phyloP scores from a whole-genome alignment of 83 land plant genomes.

The Picea abies region DNA sequence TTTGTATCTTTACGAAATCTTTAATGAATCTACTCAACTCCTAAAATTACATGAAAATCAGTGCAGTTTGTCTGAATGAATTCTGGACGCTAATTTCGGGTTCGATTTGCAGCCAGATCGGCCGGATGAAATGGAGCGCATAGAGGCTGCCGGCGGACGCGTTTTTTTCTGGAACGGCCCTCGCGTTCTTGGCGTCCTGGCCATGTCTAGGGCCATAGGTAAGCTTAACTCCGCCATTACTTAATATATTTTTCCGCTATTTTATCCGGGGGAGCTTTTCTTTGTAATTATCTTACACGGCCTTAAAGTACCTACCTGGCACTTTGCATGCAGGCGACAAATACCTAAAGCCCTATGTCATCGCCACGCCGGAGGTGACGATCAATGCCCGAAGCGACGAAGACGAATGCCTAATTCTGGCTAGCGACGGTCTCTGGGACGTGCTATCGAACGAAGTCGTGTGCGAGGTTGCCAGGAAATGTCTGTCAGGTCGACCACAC shows the following conservation, averaged over 20 bases:
- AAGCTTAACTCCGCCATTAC: slow-evolving; percentile 9
- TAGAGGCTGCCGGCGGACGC: slow-evolving; percentile 70
- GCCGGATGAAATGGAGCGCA: slow-evolving; percentile 64
- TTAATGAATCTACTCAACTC: too few relatives aligned
- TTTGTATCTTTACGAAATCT: too few relatives aligned
- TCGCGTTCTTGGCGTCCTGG: slow-evolving; percentile 68
- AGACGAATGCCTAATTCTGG: slow-evolving; percentile 74
- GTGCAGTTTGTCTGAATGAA: too few relatives aligned
- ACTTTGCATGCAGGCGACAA: slow-evolving; percentile 50
- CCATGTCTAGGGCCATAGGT: slow-evolving; percentile 85
- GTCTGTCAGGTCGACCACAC: slow-evolving; percentile 26
- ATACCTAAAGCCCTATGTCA: slow-evolving; percentile 77
- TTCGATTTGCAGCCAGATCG: slow-evolving; percentile 66
- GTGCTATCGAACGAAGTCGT: slow-evolving; percentile 75
- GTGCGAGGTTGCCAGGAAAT: slow-evolving; percentile 64
- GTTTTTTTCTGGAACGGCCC: slow-evolving; percentile 79
- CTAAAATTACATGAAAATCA: too few relatives aligned
- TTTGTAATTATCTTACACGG: neutral
- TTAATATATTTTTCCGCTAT: neutral
- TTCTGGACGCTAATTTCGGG: neutral
- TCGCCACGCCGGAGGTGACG: slow-evolving; percentile 72
- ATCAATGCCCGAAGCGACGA: slow-evolving; percentile 48
- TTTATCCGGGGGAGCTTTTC: neutral
- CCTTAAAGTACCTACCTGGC: neutral
- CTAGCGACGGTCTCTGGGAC: slow-evolving; percentile 89